Evolutionary conservation across 441 rosid genomes (phyloP).

Genomic region (Eruca vesicaria): DNA sequence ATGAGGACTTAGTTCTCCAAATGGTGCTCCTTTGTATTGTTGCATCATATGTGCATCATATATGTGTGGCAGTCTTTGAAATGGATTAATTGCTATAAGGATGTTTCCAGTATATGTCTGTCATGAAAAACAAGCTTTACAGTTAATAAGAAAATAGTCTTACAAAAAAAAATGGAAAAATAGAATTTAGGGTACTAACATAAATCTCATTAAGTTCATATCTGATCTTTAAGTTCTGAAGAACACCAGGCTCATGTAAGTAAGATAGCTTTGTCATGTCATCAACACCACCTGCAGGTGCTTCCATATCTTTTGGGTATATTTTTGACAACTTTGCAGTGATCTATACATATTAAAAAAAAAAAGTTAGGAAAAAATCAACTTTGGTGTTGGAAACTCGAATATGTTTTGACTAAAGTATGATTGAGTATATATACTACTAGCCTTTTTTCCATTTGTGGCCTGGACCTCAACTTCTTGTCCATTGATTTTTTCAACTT

Average conservation of each 20-base stretch:
- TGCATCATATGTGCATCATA: conserved; percentile 92
- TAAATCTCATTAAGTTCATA: conserved; percentile 96
- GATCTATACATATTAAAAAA: conserved; percentile 38
- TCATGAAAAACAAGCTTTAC: not conserved
- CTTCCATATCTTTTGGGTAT: conserved; percentile 92
- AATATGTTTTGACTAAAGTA: not conserved
- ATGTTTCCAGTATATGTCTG: conserved; percentile 94
- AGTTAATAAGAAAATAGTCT: not conserved
- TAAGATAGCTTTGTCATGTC: conserved; percentile 99
- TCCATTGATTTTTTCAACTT: conserved; percentile 68
- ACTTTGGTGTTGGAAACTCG: not conserved
- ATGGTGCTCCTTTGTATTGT: conserved; percentile 93
- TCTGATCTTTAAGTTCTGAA: conserved; percentile 80
- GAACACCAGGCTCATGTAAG: conserved; percentile 96
- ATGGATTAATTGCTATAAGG: conserved; percentile 88
- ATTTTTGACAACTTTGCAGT: conserved; percentile 66
- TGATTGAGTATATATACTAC: conserved; percentile 11
- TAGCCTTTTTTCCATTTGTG: conserved; percentile 61
- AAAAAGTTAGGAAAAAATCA: not conserved
- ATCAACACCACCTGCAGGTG: conserved; percentile 98
- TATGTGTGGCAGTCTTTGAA: conserved; percentile 88
- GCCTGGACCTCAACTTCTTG: conserved; percentile 52
- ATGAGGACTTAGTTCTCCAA: conserved; percentile 86
- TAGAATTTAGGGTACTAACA: conserved; percentile 43
- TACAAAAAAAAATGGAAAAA: not conserved